Percentiles rank a stretch among this genome's conserved stretches.
Conservation (phyloP, 352 stramenopile genomes). For the Phytophthora idaei region DNA sequence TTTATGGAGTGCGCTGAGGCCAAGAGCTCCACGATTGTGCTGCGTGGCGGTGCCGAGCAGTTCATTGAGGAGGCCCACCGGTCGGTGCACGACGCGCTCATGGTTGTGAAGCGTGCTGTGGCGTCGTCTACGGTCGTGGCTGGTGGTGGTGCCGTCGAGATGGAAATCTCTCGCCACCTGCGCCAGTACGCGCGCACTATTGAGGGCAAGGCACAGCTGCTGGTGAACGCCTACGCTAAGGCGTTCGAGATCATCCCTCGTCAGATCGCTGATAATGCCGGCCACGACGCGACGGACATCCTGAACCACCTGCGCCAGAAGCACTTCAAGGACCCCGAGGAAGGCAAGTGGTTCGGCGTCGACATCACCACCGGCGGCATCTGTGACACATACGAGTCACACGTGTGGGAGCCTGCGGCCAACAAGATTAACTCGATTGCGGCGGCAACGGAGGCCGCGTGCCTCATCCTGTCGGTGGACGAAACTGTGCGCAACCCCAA, state of each 20-base stretch:
- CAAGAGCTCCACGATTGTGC: slow-evolving; percentile 97
- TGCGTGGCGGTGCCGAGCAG: slow-evolving; percentile 97
- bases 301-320: slow-evolving; percentile 97
- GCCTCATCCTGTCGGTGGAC: slow-evolving; percentile 98
- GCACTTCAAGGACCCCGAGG: slow-evolving; percentile 93
- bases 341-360: slow-evolving; percentile 97
- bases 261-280: slow-evolving; percentile 98
- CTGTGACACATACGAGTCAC: slow-evolving; percentile 97
- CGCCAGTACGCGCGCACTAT: slow-evolving; percentile 94
- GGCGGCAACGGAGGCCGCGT: slow-evolving; percentile 97
- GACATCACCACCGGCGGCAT: slow-evolving; percentile 98
- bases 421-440: slow-evolving; percentile 99
- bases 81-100: slow-evolving; percentile 98
- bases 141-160: slow-evolving; percentile 92
- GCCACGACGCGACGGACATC: slow-evolving; percentile 98
- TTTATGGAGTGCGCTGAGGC: slow-evolving; percentile 96
- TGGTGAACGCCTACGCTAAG: slow-evolving; percentile 96
- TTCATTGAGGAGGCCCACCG: slow-evolving; percentile 99
- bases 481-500: slow-evolving; percentile 99
- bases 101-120: slow-evolving; percentile 98
- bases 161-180: slow-evolving; percentile 93
- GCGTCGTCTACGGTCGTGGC: slow-evolving; percentile 91
- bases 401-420: slow-evolving; percentile 99
- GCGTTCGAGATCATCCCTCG: slow-evolving; percentile 98
- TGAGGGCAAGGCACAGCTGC: slow-evolving; percentile 97